phyloP scores from a whole-genome alignment of 371 early-diverging fungal genomes.

The Mucor piriformis region DNA sequence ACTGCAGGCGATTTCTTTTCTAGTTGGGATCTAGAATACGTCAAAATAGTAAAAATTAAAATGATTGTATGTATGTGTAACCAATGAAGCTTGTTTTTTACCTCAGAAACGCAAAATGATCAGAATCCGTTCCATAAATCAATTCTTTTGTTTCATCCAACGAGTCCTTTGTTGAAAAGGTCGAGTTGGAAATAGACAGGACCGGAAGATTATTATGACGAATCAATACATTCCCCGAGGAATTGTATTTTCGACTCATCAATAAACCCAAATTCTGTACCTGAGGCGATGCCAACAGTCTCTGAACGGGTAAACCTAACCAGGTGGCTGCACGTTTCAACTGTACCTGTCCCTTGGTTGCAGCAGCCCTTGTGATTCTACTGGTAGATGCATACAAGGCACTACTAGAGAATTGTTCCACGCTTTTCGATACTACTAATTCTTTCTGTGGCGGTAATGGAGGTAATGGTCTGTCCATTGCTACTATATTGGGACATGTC shows the following conservation, averaged over 20 bases:
- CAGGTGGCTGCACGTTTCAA: slow-evolving; percentile 27
- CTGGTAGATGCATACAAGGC: not conserved
- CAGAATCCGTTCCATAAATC: slow-evolving; percentile 13
- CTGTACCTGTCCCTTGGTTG: slow-evolving; percentile 23
- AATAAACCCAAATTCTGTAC: slow-evolving; percentile 10
- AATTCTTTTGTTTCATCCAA: not conserved
- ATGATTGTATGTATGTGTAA: too few species aligned
- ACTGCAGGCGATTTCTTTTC: slow-evolving; percentile 1
- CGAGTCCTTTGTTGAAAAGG: not conserved
- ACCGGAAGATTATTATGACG: not conserved
- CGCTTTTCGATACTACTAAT: slow-evolving; percentile 1
- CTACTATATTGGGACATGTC: slow-evolving; percentile 14
- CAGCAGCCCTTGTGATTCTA: slow-evolving; percentile 17
- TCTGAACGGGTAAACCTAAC: slow-evolving; percentile 19
- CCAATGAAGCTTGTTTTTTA: slow-evolving; percentile 1
- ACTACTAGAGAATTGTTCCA: slow-evolving; percentile 3
- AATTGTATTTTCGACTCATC: slow-evolving; percentile 9
- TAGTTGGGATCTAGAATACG: slow-evolving; percentile 15
- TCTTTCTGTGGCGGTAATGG: slow-evolving; percentile 7
- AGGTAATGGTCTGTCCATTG: slow-evolving; percentile 12
- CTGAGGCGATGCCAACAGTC: slow-evolving; percentile 14
- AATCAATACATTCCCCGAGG: slow-evolving; percentile 6
- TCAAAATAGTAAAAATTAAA: not conserved
- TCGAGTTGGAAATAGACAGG: not conserved
- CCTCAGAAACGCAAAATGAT: slow-evolving; percentile 22